Conservation (phyloP, 164 flowering plant genomes). For the Kalanchoe fedtschenkoi region DNA sequence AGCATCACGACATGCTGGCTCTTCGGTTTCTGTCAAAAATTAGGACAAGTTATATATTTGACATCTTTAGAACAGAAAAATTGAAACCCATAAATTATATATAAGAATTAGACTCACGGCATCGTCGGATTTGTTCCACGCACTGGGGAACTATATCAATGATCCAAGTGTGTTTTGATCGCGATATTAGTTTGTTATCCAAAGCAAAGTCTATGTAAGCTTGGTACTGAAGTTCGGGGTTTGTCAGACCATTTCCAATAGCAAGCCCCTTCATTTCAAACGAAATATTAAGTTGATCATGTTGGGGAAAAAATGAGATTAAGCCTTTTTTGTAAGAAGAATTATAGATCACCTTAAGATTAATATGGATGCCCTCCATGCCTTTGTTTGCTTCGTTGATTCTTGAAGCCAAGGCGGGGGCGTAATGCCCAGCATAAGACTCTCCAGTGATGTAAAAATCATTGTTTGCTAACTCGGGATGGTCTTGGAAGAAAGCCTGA, state of each 20-base stretch:
- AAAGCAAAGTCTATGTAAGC: not conserved
- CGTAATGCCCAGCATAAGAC: slow-evolving; percentile 19
- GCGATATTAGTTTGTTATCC: slow-evolving; percentile 14
- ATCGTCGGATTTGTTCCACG: slow-evolving; percentile 17
- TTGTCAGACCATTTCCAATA: not conserved
- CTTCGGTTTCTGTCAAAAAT: slow-evolving; percentile 36
- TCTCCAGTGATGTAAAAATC: slow-evolving; percentile 31
- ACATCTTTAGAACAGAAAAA: not conserved
- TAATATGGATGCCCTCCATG: slow-evolving; percentile 20
- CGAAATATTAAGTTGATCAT: not conserved
- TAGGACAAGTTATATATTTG: not conserved
- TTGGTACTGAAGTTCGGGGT: not conserved
- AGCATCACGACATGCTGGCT: slow-evolving; percentile 44
- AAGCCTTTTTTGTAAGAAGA: not conserved
- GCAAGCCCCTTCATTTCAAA: not conserved
- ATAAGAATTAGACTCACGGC: slow-evolving; percentile 15
- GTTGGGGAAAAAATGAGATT: not conserved
- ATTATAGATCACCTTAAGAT: slow-evolving; percentile 19
- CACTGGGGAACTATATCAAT: slow-evolving; percentile 18
- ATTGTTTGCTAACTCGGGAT: slow-evolving; percentile 24
- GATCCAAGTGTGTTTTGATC: slow-evolving; percentile 19
- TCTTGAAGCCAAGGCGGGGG: slow-evolving; percentile 16
- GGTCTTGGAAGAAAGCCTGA: slow-evolving; percentile 27
- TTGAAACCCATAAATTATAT: not conserved
- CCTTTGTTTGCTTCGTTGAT: slow-evolving; percentile 22